These are phyloP conservation scores for Didymella pinodella DNA, from an alignment of 2,329 filamentous ascomycete genomes.

Conservation along the genomic window DNA sequence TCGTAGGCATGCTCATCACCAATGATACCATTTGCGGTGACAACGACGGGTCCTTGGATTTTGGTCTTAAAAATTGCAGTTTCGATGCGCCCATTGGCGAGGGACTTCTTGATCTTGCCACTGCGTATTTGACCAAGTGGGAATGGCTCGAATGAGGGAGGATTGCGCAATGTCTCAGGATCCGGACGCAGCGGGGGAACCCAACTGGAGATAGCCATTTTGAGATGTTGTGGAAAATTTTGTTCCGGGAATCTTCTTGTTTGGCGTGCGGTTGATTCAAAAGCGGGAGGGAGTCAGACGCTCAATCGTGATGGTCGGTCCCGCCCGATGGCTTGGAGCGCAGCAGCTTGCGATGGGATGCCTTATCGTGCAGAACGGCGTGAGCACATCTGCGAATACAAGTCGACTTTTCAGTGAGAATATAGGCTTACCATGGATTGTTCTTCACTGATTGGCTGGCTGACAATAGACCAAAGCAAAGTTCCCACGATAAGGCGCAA, in stretches of 20 bases:
- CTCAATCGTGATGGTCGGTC: slow-evolving; percentile 1
- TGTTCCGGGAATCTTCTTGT: background rate
- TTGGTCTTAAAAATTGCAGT: slow-evolving; percentile 66
- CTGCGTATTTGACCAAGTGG: slow-evolving; percentile 65
- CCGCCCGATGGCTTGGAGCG: slow-evolving; percentile 2
- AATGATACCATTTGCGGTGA: slow-evolving; percentile 61
- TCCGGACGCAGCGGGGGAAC: slow-evolving; percentile 33
- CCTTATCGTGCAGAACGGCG: background rate
- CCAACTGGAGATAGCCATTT: slow-evolving; percentile 32
- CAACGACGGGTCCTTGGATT: slow-evolving; percentile 55
- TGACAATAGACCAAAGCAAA: background rate
- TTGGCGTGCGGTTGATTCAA: background rate
- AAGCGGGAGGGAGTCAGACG: background rate
- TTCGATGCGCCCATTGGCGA: slow-evolving; percentile 56
- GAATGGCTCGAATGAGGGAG: slow-evolving; percentile 50
- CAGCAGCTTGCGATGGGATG: background rate
- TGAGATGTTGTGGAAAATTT: background rate
- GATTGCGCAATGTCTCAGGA: slow-evolving; percentile 31
- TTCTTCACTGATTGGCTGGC: background rate
- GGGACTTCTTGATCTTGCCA: slow-evolving; percentile 64
- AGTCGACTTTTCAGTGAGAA: background rate
- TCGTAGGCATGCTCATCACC: slow-evolving; percentile 69
- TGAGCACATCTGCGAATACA: slow-evolving; percentile 11
- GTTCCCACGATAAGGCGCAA: background rate
- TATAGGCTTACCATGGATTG: slow-evolving; percentile 11